These are phyloP conservation scores for Dunaliella sp. DNA, from an alignment of 139 green algal genomes.

Conservation along the genomic window DNA sequence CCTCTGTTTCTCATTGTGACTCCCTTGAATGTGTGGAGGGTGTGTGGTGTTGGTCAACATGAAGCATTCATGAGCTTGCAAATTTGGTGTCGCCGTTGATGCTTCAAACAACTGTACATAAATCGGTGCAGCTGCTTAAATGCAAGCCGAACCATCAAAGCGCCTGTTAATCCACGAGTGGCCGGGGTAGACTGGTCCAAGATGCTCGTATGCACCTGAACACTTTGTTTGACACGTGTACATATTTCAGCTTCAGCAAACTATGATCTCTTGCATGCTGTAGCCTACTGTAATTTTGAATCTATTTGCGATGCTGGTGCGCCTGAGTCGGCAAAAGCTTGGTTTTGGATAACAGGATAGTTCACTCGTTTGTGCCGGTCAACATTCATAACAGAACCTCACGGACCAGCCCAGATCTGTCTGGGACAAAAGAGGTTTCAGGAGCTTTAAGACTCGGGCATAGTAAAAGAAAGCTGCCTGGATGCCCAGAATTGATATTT, in stretches of 20 bases:
- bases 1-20: not conserved
- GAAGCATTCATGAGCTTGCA: not conserved
- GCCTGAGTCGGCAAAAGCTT: not conserved
- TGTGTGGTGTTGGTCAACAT: too few species aligned
- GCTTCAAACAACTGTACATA: slow-evolving; percentile 32
- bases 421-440: too few species aligned
- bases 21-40: not conserved
- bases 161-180: not conserved
- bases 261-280: not conserved
- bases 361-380: too few species aligned
- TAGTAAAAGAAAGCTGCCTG: too few species aligned
- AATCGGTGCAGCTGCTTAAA: slow-evolving; percentile 62
- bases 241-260: not conserved
- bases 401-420: too few species aligned
- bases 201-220: too few species aligned
- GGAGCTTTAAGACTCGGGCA: too few species aligned
- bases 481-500: too few species aligned
- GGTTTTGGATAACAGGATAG: too few species aligned
- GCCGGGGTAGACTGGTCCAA: too few species aligned
- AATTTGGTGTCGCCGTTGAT: not conserved
- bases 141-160: slow-evolving; percentile 70
- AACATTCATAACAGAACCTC: too few species aligned
- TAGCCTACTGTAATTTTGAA: too few species aligned
- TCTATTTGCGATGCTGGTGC: not conserved
- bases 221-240: not conserved